These are phyloP conservation scores for Carallia pectinifolia DNA, from an alignment of 345 rosid genomes.

Conservation along the genomic window DNA sequence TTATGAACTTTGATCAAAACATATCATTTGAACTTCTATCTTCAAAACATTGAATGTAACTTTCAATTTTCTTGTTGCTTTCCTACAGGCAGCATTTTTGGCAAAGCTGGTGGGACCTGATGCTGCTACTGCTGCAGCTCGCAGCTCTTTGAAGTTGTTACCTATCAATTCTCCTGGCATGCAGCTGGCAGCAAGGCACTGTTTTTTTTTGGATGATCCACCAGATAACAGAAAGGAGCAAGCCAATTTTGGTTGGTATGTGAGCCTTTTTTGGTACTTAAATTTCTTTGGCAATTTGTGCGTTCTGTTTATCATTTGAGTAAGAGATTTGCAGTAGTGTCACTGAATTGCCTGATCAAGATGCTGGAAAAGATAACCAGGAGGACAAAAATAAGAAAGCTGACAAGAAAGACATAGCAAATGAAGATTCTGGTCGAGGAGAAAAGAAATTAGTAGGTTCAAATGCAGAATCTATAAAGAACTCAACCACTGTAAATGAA, in stretches of 20 bases:
- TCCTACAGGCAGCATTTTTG: conserved; percentile 72
- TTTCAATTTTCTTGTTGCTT: conserved; percentile 5
- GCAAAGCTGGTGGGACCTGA: conserved; percentile 62
- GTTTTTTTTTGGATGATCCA: conserved; percentile 88
- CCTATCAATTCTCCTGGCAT: conserved; percentile 52
- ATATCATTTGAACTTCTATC: background rate
- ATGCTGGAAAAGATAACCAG: conserved; percentile 36
- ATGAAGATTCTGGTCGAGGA: conserved; percentile 43
- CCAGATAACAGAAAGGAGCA: conserved; percentile 60
- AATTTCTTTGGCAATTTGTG: conserved; percentile 13
- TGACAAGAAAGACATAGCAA: conserved; percentile 32
- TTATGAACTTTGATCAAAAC: background rate
- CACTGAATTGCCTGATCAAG: conserved; percentile 37
- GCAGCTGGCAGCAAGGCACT: conserved; percentile 79
- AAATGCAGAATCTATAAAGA: conserved; percentile 32
- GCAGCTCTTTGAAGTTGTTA: conserved; percentile 60
- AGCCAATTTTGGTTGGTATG: conserved; percentile 54
- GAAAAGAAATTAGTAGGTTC: conserved; percentile 39
- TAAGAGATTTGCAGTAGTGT: conserved; percentile 40
- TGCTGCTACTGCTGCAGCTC: conserved; percentile 70
- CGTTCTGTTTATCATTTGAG: conserved; percentile 30
- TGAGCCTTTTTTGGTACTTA: conserved; percentile 4
- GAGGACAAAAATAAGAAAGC: conserved; percentile 36
- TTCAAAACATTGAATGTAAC: background rate
- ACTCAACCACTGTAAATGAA: conserved; percentile 24